Base-by-base conservation (phyloP, 2,329 filamentous ascomycete genomes). In the Paecilomyces formosus region DNA sequence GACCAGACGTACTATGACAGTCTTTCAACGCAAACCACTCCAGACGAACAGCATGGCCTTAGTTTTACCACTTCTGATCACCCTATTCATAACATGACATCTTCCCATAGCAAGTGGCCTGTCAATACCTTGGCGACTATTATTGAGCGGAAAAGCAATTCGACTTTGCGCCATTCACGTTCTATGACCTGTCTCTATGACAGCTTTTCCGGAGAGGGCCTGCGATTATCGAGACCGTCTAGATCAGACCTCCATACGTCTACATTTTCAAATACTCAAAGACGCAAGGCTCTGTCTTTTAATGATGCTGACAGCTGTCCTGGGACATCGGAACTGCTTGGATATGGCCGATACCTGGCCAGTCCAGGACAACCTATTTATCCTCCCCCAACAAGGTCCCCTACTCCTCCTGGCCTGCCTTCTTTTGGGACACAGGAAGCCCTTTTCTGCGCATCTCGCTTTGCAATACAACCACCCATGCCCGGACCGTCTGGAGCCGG, bases 341-440 rank as follows among this genome's bases (percentile, higher is more conserved):
- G 49, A 51, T 65, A 63, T 28, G 18, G 64, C 15, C 54, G 58
- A 22, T 69, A 68, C 15, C 71, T 71, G n/a, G 66, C 67, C 22
- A 66, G 64, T 33, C 69, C 70, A 28, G 58, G 64, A 33, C 63
- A 70, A 24, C 76, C 76, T 30, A 62, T 59, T 55, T 72, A 68
- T 58, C 69, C 74, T 57, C 75, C 76, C 30, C 76, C 75, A 12
- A 58, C 64, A 30, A 67, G 76, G 60, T 61, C 65, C 18, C 71
- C 72, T 3, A 79, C 77, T 2, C 77, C 77, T 21, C 74, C 76
- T 1, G 76, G 77, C 0, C 64, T 79, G 45, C 77, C 77, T 5
- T 74, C 74, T 1, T 78, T 78, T 60, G 74, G 75, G 24, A 73
- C 70, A 2, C 64, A 64, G 31, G 74, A 78, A 64, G 76, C 76